Conservation (phyloP, 1,284 basidiomycete species). For the Sporisorium scitamineum region DNA sequence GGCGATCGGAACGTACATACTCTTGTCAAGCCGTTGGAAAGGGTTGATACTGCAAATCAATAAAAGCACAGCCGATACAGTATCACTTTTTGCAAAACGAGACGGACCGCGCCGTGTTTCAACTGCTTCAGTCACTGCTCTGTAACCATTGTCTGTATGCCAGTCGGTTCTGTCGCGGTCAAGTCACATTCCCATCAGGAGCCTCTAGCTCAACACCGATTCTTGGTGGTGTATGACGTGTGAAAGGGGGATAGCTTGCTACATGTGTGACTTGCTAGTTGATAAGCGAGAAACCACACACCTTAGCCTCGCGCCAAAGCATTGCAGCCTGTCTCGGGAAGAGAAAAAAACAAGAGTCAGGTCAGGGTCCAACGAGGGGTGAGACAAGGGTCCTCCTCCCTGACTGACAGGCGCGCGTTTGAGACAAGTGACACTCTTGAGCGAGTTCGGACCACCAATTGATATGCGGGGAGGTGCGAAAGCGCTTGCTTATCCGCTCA, state of each 20-base stretch:
- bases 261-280: no score
- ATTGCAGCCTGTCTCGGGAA: constrained; percentile 1
- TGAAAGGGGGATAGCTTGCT: no score
- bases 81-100: background rate
- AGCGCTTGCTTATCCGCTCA: background rate
- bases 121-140: background rate
- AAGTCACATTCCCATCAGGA: no score
- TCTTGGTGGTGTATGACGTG: background rate
- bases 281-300: background rate
- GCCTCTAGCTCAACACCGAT: background rate
- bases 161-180: no score
- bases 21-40: background rate
- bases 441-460: background rate
- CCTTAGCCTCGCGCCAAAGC: background rate
- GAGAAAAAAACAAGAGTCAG: background rate
- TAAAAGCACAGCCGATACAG: no score
- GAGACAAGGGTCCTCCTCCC: constrained; percentile 7
- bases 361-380: constrained; percentile 5
- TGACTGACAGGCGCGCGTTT: background rate
- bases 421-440: background rate
- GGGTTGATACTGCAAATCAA: background rate
- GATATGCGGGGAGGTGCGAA: background rate
- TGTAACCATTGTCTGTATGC: no score
- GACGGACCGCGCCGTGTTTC: background rate
- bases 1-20: constrained; percentile 6